Base-by-base conservation (phyloP, 495 filamentous ascomycete species). In the Eremomyces bilateralis region DNA sequence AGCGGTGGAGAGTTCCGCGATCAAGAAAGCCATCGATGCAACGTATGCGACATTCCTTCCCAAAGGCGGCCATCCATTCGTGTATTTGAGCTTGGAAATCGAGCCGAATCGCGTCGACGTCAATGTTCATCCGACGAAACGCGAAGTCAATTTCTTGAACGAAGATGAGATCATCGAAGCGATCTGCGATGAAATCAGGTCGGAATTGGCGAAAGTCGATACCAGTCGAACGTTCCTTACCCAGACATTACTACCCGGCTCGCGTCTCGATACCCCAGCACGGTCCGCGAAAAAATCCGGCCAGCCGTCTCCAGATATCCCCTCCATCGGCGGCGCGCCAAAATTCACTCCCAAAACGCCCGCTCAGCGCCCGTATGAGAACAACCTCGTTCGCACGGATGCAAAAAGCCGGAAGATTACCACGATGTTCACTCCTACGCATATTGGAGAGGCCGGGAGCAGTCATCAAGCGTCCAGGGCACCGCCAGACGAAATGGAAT, bases 91-190 rank as follows among this genome's bases (percentile, higher is more conserved):
- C 44, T 61, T 99, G 1, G 80, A 93, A 37, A 85, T 99, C 41
- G 84, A 95, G 39, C 88, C 90, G 5, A 69, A 78, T 25, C 69
- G 84, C 11, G 81, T 99, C 2, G 90, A 99, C 53, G 90, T 99
- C 47, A 99, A 99, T 46, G 73, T 99, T 0, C 90, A 99, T 50
- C 90, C 90, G 3, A 95, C 90, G 2, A 99, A 99, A 51, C 67
- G 85, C 33, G 90, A 99, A 52, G 90, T 99, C 20, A 91, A 95
- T 49, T 95, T 99, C 50, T 64, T 99, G 3, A 92, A 95, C 42
- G 90, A 99, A 50, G 90, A 95, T 44, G 88, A 95, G 43, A 91
- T 95, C 35, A 76, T 92, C 39, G 81, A 92, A 46, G 68, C 64
- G 31, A 73, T 99, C 20, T 92, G 82, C 56, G 66, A 71, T 39